Conservation (phyloP, 192 early-diverging fungal genomes). For the Entomortierella beljakovae region DNA sequence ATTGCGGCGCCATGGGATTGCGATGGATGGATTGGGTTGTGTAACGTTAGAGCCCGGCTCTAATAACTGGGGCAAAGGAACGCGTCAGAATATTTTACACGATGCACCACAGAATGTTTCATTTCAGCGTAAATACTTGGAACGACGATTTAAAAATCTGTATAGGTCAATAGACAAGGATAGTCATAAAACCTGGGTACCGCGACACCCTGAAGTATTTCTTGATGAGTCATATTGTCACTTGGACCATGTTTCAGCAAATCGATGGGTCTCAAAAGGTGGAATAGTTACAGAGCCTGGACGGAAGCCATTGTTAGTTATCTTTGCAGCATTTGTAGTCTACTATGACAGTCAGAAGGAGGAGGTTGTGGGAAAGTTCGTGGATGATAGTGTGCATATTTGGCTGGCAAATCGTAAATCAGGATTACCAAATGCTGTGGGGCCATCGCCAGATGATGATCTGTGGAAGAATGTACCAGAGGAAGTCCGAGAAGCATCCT, state of each 20-base stretch:
- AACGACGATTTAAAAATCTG: slow-evolving; percentile 4
- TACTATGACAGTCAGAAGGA: neutral
- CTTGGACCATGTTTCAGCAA: slow-evolving; percentile 8
- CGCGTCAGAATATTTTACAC: slow-evolving; percentile 8
- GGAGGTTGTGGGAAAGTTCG: neutral
- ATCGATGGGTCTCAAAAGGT: neutral
- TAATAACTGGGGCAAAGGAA: slow-evolving; percentile 13
- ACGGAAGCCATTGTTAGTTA: slow-evolving; percentile 11
- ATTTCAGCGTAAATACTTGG: slow-evolving; percentile 6
- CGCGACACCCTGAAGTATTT: slow-evolving; percentile 3
- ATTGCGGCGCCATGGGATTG: too few relatives aligned
- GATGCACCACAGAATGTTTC: slow-evolving; percentile 3
- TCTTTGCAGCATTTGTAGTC: slow-evolving; percentile 19
- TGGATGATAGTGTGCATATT: slow-evolving; percentile 10
- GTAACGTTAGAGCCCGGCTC: too few relatives aligned
- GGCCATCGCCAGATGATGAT: neutral
- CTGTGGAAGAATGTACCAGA: neutral
- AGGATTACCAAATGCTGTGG: neutral
- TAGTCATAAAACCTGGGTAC: too few relatives aligned
- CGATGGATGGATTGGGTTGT: too few relatives aligned
- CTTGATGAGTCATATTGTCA: slow-evolving; percentile 19
- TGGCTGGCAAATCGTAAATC: slow-evolving; percentile 17
- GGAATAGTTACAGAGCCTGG: slow-evolving; percentile 1
- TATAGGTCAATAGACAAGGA: neutral
- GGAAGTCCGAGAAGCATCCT: neutral